Base-by-base conservation (phyloP, 2,329 filamentous ascomycete species). In the Huntiella savannae region DNA sequence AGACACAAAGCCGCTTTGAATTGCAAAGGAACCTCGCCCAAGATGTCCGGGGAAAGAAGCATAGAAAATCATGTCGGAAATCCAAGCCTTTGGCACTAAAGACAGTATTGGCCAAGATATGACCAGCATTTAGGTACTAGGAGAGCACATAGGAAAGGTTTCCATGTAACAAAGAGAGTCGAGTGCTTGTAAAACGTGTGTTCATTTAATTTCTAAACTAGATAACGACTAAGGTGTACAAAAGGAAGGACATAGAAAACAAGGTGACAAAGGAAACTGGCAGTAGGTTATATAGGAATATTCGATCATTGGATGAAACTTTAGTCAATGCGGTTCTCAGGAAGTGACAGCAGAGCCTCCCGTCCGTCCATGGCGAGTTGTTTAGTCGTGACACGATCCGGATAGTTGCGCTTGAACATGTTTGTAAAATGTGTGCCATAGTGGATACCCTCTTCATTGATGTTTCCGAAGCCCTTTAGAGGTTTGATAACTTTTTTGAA, bases 371-470 rank as follows among this genome's bases (percentile, higher is more conserved):
- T 54, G 4, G 58, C 40, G 39, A 66, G 53, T 37, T 60, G 56
- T 49, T 57, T 55, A 0, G 64, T 68, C 3, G 65, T 69, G 36
- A 65, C 57, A 6, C 66, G 59, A 41, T 67, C 60, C 0, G 66
- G 65, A 42, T 69, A 70, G 54, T 67, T 69, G 12, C 65, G 59
- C 56, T 69, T 56, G 48, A 62, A 68, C 66, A 69, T 69, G 47
- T 68, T 64, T 33, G 66, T 70, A 49, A 69, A 70, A 53, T 70
- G 65, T 1, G 61, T 68, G n/a, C 67, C 66, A 51, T 69, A 70
- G 53, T 69, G 65, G 5, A 69, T 63, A 3, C 64, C 62, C n/a
- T 63, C 59, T 4, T 49, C 41, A 2, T 55, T 55, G 16, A 53
- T 51, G 43, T 58, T 55, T 3, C 58, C 55, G 48, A 62, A 65